Evolutionary conservation across 2,329 filamentous ascomycete species (phyloP), one percentile per base, ranked within the genome.

Genomic region (Knoxdaviesia capensis): DNA sequence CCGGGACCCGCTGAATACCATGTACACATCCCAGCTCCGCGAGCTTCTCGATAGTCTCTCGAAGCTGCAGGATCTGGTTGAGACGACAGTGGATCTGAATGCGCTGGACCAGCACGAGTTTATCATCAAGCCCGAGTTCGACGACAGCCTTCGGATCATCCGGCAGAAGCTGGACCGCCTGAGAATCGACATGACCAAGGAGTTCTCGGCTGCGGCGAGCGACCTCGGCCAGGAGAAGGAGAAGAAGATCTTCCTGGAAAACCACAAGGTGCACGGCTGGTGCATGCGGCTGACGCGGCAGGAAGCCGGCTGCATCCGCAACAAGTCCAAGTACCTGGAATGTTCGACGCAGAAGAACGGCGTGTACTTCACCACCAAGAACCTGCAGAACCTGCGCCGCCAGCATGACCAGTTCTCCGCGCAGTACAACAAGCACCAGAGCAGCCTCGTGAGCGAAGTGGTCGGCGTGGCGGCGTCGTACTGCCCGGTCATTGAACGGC

Each of bases 271-370:
- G 0, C 87, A 98, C 52, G 90, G 92, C 11, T 94, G 88, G 76
- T 96, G 90, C 59, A 87, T 98, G 71, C 76, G 90, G 43, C 66
- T 98, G 20, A 98, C 90, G 3, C 72, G 90, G 45, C 88, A 73
- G 33, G 90, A 98, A 62, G 85, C 90, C 1, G 79, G 81, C 10
- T 92, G 84, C 52, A 98, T 98, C 51, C 80, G 90, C 46, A 92
- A 92, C 59, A 93, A 90, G 55, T 77, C 75, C 45, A 69, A 77
- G 40, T 98, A 96, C 52, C 80, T 88, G 52, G 90, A 98, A 59
- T 93, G 86, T 57, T 93, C 87, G 0, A 98, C 92, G 0, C 90
- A 96, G 61, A 98, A 98, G 69, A 98, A 94, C 56, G 90, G 90
- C 37, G 90, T 96, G 43, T 98, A 90, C 63, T 98, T 98, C 59